Conservation (phyloP, 2,329 filamentous ascomycete genomes). For the Fusarium verrucosum region DNA sequence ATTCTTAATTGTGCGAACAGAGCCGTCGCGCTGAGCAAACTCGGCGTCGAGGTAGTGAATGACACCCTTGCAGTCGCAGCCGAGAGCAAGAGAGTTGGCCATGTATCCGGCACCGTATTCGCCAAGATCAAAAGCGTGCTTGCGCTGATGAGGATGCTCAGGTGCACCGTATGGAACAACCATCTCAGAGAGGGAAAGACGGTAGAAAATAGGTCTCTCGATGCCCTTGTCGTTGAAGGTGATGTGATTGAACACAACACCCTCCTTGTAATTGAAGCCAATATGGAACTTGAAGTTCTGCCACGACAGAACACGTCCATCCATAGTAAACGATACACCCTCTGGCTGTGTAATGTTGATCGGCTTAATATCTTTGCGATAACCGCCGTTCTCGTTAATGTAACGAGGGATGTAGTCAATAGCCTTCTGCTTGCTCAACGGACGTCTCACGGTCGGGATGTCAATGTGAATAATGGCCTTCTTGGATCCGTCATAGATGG, state of each 20-base stretch:
- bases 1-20: slow-evolving; percentile 86
- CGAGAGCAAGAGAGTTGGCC: slow-evolving; percentile 79
- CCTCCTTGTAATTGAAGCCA: slow-evolving; percentile 94
- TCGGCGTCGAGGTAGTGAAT: slow-evolving; percentile 93
- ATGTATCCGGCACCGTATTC: slow-evolving; percentile 86
- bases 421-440: slow-evolving; percentile 74
- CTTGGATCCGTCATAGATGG: slow-evolving; percentile 86
- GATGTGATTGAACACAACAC: slow-evolving; percentile 89
- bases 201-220: slow-evolving; percentile 83
- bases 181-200: slow-evolving; percentile 91
- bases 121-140: slow-evolving; percentile 83
- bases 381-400: slow-evolving; percentile 78
- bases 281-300: slow-evolving; percentile 95
- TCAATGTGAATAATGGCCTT: slow-evolving; percentile 84
- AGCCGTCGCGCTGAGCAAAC: slow-evolving; percentile 81
- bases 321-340: slow-evolving; percentile 84
- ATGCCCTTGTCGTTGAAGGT: slow-evolving; percentile 86
- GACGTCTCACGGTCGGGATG: slow-evolving; percentile 79
- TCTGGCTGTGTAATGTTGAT: slow-evolving; percentile 89
- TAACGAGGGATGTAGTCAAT: slow-evolving; percentile 83
- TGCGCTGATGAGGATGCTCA: slow-evolving; percentile 80
- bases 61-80: slow-evolving; percentile 87
- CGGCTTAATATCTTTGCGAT: slow-evolving; percentile 81
- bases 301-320: slow-evolving; percentile 78
- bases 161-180: slow-evolving; percentile 89